Base-by-base conservation (phyloP, 73 alveolate genomes). In the Diophrys sp. region DNA sequence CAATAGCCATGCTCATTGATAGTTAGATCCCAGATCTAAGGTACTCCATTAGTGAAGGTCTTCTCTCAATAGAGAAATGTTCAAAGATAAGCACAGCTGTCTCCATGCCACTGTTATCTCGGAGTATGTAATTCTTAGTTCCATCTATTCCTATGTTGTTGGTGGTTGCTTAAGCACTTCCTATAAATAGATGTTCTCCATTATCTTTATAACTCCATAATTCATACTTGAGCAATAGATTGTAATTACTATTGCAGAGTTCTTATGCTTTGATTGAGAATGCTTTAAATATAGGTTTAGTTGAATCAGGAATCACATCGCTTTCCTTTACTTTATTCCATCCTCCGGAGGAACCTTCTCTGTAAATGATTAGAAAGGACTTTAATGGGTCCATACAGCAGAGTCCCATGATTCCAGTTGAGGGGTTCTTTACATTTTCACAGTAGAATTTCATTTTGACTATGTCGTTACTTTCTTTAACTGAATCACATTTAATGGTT, bases 181-280 rank as follows among this genome's bases (percentile, higher is more conserved):
- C 95, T n/a, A 85, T 80, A 56, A 81, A 81, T 26, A 76, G 31
- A 75, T 85, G 89, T 29, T 69, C 74, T 53, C 91, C 90, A 11
- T 66, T 44, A 18, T 71, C 71, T 26, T 68, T 34, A 69, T 73
- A 87, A 56, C 73, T 88, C 87, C 83, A 90, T 30, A 75, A 67
- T 55, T 90, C 90, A 27, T 87, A 71, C 34, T 81, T 87, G 23
- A 90, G 66, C 18, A 75, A 70, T 0, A 33, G 29, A 14, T 74
- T 23, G 14, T 31, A 29, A 66, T 87, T 68, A 14, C 90, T 88
- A 11, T 32, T 54, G 82, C 90, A 80, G 14, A 90, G 24, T 11
- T n/a, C 54, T 67, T 74, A 23, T 23, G 82, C 82, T 74, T 33
- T 25, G 11, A 70, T 44, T 18, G 5, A 11, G 62, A 44, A 11